Conservation (phyloP, 192 early-diverging fungal genomes). For the Funneliformis mosseae region DNA sequence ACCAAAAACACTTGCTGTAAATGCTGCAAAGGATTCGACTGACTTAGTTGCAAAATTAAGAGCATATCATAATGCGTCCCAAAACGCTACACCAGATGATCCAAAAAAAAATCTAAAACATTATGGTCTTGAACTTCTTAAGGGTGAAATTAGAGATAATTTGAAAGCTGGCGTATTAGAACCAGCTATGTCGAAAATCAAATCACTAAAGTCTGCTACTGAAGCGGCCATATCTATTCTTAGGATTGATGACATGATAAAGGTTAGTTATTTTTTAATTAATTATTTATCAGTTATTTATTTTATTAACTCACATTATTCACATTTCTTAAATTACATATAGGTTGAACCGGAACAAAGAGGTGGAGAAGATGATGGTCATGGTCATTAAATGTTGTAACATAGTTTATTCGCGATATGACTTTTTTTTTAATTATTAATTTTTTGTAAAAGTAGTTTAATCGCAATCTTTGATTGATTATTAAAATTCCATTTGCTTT, state of each 20-base stretch:
- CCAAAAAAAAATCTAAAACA: conserved; percentile 79
- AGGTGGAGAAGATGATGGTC: conserved; percentile 56
- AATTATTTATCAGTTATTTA: background rate
- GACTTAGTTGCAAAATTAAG: conserved; percentile 96
- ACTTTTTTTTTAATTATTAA: too few species aligned
- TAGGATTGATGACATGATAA: conserved; percentile 94
- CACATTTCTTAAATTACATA: background rate
- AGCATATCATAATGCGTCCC: conserved; percentile 93
- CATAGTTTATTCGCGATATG: too few species aligned
- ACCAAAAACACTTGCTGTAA: conserved; percentile 97
- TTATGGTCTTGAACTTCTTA: conserved; percentile 92
- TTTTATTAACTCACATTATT: background rate
- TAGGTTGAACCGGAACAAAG: conserved; percentile 48
- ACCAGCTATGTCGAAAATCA: conserved; percentile 98
- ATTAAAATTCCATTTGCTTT: too few species aligned
- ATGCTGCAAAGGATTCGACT: conserved; percentile 98
- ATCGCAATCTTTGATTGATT: too few species aligned
- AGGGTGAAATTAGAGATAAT: conserved; percentile 93
- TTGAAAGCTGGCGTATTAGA: conserved; percentile 93
- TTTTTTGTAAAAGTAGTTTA: too few species aligned
- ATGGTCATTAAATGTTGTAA: conserved; percentile 59
- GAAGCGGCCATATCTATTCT: conserved; percentile 98
- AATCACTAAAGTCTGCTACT: conserved; percentile 95
- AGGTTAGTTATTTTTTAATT: conserved; percentile 41
- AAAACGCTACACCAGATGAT: conserved; percentile 70